These are phyloP conservation scores for Dendrostoma leiphaemia DNA, from an alignment of 2,329 filamentous ascomycete species.

Conservation along the genomic window DNA sequence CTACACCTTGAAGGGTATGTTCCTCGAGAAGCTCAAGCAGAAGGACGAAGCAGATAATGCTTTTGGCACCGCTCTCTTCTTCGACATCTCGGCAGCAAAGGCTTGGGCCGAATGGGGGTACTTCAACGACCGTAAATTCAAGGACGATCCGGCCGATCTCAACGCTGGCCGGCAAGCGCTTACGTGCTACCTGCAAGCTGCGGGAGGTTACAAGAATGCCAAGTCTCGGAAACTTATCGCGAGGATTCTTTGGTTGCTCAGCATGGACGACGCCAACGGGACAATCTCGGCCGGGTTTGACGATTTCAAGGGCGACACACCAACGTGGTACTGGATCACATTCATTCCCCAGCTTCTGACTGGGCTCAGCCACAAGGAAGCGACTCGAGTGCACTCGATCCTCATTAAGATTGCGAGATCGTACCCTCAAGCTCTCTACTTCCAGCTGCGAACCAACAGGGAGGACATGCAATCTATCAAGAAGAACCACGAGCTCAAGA, in stretches of 20 bases:
- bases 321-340: conserved; percentile 99
- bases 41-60: conserved; percentile 90
- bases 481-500: conserved; percentile 78
- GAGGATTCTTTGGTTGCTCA: conserved; percentile 91
- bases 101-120: conserved; percentile 99
- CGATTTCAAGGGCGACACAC: conserved; percentile 94
- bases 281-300: conserved; percentile 84
- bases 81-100: conserved; percentile 92
- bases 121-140: conserved; percentile 96
- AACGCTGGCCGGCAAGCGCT: conserved; percentile 86
- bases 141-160: conserved; percentile 79
- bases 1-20: conserved; percentile 99
- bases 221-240: conserved; percentile 94
- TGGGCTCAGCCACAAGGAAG: conserved; percentile 88
- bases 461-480: conserved; percentile 93
- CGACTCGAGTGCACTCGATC: conserved; percentile 79
- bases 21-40: conserved; percentile 88
- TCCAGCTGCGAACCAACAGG: conserved; percentile 86
- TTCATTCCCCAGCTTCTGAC: conserved; percentile 96
- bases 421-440: conserved; percentile 94
- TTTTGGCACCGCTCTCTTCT: conserved; percentile 92
- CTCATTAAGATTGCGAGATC: conserved; percentile 92
- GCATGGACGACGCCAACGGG: conserved; percentile 84
- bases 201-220: conserved; percentile 93
- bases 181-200: conserved; percentile 93